Evolutionary conservation across 305 asterid genomes (phyloP), one percentile per base, ranked within the genome.

Genomic region (Plantago lanceolata): DNA sequence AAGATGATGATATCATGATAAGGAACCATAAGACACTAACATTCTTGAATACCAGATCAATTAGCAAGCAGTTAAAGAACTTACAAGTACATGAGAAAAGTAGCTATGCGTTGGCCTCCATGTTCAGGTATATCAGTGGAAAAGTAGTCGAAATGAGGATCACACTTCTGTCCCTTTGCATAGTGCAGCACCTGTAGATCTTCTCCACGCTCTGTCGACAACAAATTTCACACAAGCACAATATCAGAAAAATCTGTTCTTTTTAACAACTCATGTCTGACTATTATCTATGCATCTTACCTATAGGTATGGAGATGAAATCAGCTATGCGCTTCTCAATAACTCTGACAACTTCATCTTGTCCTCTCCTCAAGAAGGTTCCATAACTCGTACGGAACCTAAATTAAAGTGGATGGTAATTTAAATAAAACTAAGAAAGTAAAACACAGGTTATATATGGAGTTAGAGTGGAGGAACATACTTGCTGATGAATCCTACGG

Each of bases 341-440:
- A 63, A 51, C 74, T 78, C 81, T 82, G 65, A 93, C 66, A 55
- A 83, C 79, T 68, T 87, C 80, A 75, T 93, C 96, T 57, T 81
- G 92, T 49, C 94, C 96, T 78, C 97, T 84, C 21, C 74, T 55
- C 35, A 93, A 89, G 77, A 87, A 87, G 65, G 94, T 89, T 72
- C 96, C 97, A 37, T 91, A 87, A 79, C 99, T 89, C 12, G 99
- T 89, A 24, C 97, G 99, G 47, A 84, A 92, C 57, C 97, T 89
- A 18, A 49, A 16, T n/a, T n/a, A n/a, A n/a, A 49, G 11, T 8
- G 26, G 55, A 49, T 18, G 16, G 12, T 1, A 16, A 16, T 16
- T 48, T 4, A 48, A 9, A 2, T 13, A 18, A n/a, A 48, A n/a
- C 87, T 68, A 56, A 21, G 50, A 64, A 31, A 63, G 35, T 11